Conservation (phyloP, 169 alveolate species). For the Plasmodium vinckei region DNA sequence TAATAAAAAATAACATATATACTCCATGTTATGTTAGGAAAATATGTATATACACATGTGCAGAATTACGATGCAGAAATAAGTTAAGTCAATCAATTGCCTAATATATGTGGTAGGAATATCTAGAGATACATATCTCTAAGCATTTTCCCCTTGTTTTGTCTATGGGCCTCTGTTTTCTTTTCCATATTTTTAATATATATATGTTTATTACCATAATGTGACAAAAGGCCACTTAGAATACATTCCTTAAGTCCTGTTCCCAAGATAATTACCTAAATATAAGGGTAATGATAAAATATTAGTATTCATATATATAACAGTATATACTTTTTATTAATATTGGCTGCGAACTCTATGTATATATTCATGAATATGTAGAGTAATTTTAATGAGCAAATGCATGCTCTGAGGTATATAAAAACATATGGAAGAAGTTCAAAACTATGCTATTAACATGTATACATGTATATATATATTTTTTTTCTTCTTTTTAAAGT, state of each 20-base stretch:
- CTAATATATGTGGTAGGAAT: not conserved
- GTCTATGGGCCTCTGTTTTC: not conserved
- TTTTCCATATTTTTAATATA: not conserved
- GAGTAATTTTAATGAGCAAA: too few species aligned
- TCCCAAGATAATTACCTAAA: constrained; percentile 95
- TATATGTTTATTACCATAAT: constrained; percentile 73
- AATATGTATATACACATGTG: constrained; percentile 5
- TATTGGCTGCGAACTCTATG: too few species aligned
- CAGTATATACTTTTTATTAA: not conserved
- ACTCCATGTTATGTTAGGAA: constrained; percentile 1
- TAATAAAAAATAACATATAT: not conserved
- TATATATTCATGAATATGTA: too few species aligned
- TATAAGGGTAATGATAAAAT: not conserved
- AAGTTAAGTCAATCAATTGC: not conserved
- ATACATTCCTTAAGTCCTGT: constrained; percentile 99
- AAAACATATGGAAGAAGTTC: not conserved
- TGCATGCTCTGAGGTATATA: not conserved
- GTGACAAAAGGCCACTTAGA: constrained; percentile 96
- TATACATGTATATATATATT: constrained; percentile 8
- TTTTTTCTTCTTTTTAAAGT: not conserved
- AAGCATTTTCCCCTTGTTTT: too few species aligned
- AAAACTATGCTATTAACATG: not conserved
- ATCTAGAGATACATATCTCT: too few species aligned
- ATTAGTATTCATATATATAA: not conserved
- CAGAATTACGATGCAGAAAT: not conserved